These are phyloP conservation scores for Pleurotus djamor DNA, from an alignment of 768 basidiomycete genomes.

Conservation along the genomic window DNA sequence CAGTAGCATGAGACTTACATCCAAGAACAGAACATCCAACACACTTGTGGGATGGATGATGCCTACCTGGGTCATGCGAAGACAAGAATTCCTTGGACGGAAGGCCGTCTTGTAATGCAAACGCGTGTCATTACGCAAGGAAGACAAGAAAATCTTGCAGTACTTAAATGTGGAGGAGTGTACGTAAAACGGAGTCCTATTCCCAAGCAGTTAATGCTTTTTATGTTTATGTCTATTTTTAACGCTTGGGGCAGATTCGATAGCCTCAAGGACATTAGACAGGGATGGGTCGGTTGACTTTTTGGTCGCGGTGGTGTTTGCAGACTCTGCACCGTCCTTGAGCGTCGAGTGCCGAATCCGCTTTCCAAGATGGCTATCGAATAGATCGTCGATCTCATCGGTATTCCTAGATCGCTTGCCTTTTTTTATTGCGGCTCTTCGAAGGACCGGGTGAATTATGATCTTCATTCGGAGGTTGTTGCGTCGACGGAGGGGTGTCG, in stretches of 20 bases:
- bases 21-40: background rate
- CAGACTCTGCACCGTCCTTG: constrained; percentile 4
- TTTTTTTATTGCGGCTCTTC: constrained; percentile 22
- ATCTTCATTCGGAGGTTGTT: constrained; percentile 1
- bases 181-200: too few relatives aligned
- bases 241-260: constrained; percentile 25
- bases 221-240: background rate
- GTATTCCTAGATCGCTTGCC: constrained; percentile 43
- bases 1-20: background rate
- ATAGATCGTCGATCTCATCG: constrained; percentile 79
- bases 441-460: constrained; percentile 11
- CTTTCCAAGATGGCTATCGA: constrained; percentile 55
- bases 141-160: too few relatives aligned
- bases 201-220: too few relatives aligned
- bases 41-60: background rate
- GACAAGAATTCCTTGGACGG: background rate
- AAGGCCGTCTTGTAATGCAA: too few relatives aligned
- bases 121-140: too few relatives aligned
- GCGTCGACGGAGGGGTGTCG: background rate
- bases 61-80: background rate
- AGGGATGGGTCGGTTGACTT: constrained; percentile 33
- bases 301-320: constrained; percentile 12
- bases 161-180: too few relatives aligned
- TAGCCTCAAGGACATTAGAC: constrained; percentile 55
- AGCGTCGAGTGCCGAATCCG: constrained; percentile 58